These are phyloP conservation scores for Phycomyces nitens DNA, from an alignment of 192 early-diverging fungal genomes.

Conservation along the genomic window DNA sequence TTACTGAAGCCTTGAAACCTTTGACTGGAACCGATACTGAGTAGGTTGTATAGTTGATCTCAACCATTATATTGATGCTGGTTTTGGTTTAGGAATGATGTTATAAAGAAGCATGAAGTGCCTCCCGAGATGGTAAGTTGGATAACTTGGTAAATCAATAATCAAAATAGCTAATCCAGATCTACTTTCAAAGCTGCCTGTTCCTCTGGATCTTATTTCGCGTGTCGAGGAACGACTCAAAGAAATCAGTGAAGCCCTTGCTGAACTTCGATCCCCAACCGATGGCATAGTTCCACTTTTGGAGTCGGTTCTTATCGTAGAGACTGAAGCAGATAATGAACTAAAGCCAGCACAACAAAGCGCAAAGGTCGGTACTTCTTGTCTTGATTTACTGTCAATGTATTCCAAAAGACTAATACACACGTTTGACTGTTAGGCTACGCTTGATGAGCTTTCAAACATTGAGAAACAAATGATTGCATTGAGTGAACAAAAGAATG, in stretches of 20 bases:
- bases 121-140: neutral
- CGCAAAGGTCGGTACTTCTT: slow-evolving; percentile 28
- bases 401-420: neutral
- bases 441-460: slow-evolving; percentile 1
- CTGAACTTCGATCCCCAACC: neutral
- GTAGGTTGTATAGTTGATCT: neutral
- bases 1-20: neutral
- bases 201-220: neutral
- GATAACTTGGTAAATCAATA: neutral
- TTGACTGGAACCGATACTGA: neutral
- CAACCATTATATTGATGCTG: neutral
- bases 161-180: neutral
- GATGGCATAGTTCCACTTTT: slow-evolving; percentile 30
- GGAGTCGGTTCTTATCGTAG: slow-evolving; percentile 33
- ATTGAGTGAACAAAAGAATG: slow-evolving; percentile 8
- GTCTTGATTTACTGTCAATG: neutral
- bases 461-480: slow-evolving; percentile 1
- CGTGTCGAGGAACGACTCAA: neutral
- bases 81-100: neutral
- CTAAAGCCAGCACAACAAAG: slow-evolving; percentile 26
- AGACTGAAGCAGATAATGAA: slow-evolving; percentile 35
- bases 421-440: neutral
- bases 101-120: neutral
- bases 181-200: neutral
- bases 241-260: neutral